phyloP scores from a whole-genome alignment of 2,329 filamentous ascomycete genomes.

The Claviceps africana region DNA sequence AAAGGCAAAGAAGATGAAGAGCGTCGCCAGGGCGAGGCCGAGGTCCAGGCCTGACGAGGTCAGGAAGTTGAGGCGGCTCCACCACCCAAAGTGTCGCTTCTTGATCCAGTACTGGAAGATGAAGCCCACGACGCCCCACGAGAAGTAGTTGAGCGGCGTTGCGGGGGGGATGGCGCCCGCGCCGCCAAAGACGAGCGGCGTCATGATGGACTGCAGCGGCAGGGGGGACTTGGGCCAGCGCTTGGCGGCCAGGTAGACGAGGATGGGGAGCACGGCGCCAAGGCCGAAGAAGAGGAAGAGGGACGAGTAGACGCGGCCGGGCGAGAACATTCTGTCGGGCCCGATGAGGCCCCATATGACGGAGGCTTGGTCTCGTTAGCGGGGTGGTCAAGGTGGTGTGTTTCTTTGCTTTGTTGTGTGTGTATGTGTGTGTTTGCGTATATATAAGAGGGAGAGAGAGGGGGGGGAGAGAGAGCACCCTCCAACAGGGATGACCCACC shows the following conservation, averaged over 20 bases:
- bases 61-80: constrained; percentile 60
- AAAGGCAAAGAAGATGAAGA: constrained; percentile 58
- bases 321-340: constrained; percentile 48
- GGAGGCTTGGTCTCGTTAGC: constrained; percentile 28
- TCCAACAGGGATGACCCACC: constrained; percentile 21
- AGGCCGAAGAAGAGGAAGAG: constrained; percentile 47
- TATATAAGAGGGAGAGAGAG: too few relatives aligned
- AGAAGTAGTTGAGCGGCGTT: constrained; percentile 59
- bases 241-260: constrained; percentile 35
- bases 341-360: constrained; percentile 57
- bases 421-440: not conserved
- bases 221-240: constrained; percentile 35
- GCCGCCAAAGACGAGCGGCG: constrained; percentile 49
- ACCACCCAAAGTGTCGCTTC: constrained; percentile 52
- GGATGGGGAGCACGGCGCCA: constrained; percentile 38
- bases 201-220: constrained; percentile 39
- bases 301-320: constrained; percentile 45
- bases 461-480: too few relatives aligned
- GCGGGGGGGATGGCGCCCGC: constrained; percentile 47
- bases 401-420: not conserved
- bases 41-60: constrained; percentile 57
- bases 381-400: not conserved
- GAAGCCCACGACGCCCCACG: constrained; percentile 59
- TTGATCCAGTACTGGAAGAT: constrained; percentile 57
- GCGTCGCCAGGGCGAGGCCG: constrained; percentile 50